Base-by-base conservation (phyloP, 805 yeast genomes). In the Wickerhamiella slavikovae region DNA sequence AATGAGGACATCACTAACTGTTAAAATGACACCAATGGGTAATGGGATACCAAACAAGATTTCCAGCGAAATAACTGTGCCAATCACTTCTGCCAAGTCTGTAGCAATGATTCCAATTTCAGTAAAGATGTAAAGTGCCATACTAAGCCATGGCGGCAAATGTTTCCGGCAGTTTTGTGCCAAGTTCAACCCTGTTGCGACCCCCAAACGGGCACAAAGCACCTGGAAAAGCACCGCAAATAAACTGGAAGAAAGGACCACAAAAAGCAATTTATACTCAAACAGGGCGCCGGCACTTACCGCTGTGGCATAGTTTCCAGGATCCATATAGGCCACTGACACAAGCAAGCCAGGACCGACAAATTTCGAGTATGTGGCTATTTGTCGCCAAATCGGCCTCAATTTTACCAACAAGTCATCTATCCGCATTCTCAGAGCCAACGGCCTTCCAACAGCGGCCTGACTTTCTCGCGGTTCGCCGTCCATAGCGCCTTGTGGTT, bases 81-180 rank as follows among this genome's bases (percentile, higher is more conserved):
- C 95, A 5, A 82, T 85, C 8, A 82, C 93, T 49, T 82, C 95
- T 1, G 94, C 94, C 42, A 82, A 55, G 48, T 82, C 95, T 0
- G 95, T 82, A 7, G 93, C 92, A 21, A 82, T 72, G 36, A 82
- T 82, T 2, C 93, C 93, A 15, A 78, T 41, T 43, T 82, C 93
- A 1, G 93, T 80, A 40, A 76, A 61, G 2, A 66, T 46, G 46
- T 80, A 82, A 4, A 80, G 54, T 3, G 61, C 38, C 24, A 66
- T 38, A 42, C 78, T 77, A 42, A 76, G 48, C 68, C 74, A 68
- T 16, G 50, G 49, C 0, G 91, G 82, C 18, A 82, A 57, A 44
- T 73, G 68, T 34, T 59, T 55, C 24, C 80, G 62, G 51, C 93
- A 82, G 47, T 76, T 78, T 40, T 80, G 75, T 3, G 94, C 83